A percentile compares a stretch with the other conserved stretches of the same genome.
These are phyloP conservation scores for Blastomyces silverae DNA, from an alignment of 2,329 filamentous ascomycete genomes.

Conservation along the genomic window DNA sequence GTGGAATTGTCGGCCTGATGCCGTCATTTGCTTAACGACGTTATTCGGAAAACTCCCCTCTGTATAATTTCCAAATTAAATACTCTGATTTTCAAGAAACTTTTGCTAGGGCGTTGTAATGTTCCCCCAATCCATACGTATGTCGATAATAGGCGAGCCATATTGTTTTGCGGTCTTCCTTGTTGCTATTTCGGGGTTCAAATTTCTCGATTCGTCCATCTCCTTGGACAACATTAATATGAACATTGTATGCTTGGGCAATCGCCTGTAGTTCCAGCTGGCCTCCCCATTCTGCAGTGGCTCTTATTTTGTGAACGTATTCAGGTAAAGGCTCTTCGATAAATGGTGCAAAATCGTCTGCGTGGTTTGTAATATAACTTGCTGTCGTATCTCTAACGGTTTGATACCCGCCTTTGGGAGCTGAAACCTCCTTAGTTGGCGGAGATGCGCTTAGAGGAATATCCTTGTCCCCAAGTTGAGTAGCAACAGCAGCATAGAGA, in stretches of 20 bases:
- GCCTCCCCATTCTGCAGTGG: conserved; percentile 94
- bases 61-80: not conserved
- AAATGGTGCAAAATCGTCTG: conserved; percentile 78
- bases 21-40: not conserved
- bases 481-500: conserved; percentile 83
- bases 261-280: conserved; percentile 84
- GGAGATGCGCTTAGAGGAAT: conserved; percentile 34
- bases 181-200: conserved; percentile 44
- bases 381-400: conserved; percentile 64
- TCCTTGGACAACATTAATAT: conserved; percentile 76
- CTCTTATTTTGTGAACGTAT: conserved; percentile 69
- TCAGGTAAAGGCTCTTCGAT: conserved; percentile 69
- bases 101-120: conserved; percentile 82
- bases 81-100: conserved; percentile 25
- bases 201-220: conserved; percentile 76
- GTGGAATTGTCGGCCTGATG: not conserved
- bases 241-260: conserved; percentile 68
- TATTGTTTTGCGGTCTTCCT: conserved; percentile 48
- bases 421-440: conserved; percentile 29
- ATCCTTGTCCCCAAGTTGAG: conserved; percentile 59
- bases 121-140: conserved; percentile 88
- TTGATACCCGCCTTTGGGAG: conserved; percentile 50
- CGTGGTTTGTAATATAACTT: conserved; percentile 65
- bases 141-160: conserved; percentile 96
- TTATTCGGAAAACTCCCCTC: not conserved